phyloP scores from a whole-genome alignment of 2,329 filamentous ascomycete genomes.

The Colletotrichum nymphaeae region DNA sequence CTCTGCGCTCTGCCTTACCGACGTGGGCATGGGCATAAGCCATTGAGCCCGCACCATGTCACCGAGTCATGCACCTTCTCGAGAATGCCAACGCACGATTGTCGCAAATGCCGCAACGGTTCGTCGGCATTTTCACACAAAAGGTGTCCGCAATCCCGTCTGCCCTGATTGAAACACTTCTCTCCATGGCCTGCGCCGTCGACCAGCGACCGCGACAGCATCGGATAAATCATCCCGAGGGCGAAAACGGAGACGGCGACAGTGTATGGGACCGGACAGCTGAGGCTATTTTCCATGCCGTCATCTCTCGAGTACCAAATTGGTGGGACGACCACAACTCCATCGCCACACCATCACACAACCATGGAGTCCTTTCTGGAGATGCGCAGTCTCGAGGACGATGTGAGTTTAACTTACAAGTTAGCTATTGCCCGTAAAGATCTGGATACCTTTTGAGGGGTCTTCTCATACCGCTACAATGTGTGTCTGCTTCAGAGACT shows the following conservation, averaged over 20 bases:
- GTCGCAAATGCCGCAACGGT: background rate
- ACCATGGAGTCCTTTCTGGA: background rate
- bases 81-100: background rate
- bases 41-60: background rate
- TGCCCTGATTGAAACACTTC: background rate
- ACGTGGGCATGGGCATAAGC: no score
- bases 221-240: background rate
- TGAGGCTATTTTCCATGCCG: background rate
- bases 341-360: background rate
- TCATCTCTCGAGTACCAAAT: background rate
- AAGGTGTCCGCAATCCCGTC: background rate
- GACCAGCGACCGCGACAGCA: background rate
- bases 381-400: background rate
- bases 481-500: no score
- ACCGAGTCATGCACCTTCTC: background rate
- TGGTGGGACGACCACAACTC: conserved; percentile 2
- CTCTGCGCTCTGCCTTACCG: background rate
- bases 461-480: background rate
- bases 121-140: background rate
- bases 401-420: background rate
- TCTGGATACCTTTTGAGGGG: background rate
- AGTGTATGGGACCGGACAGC: background rate
- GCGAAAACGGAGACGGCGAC: background rate
- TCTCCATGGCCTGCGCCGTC: background rate
- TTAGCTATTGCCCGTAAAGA: background rate